Percentiles rank a stretch among this genome's conserved stretches.
These are phyloP conservation scores for Sarocladium oryzae DNA, from an alignment of 2,329 filamentous ascomycete species.

Conservation along the genomic window DNA sequence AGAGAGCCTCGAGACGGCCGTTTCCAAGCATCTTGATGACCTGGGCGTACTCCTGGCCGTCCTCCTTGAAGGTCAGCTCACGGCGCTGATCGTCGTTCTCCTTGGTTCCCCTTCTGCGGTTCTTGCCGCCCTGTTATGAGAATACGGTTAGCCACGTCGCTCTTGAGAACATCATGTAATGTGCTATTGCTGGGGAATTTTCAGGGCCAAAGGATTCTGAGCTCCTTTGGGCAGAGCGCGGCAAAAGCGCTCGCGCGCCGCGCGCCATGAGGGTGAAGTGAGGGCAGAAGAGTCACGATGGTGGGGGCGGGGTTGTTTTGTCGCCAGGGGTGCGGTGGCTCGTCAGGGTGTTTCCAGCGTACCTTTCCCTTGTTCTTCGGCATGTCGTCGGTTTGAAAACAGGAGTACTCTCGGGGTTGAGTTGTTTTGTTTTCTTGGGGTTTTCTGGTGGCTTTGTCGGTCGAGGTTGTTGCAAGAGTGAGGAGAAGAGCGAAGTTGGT, in stretches of 20 bases:
- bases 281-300: conserved; percentile 8
- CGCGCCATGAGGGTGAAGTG: neutral
- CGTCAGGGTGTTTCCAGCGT: conserved; percentile 26
- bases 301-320: conserved; percentile 13
- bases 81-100: conserved; percentile 99
- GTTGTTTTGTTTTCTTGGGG: conserved; percentile 11
- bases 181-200: too few species aligned
- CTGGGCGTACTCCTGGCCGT: conserved; percentile 65
- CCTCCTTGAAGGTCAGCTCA: conserved; percentile 97
- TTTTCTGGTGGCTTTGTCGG: conserved; percentile 1
- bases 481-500: neutral
- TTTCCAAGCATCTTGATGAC: conserved; percentile 89
- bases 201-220: too few species aligned
- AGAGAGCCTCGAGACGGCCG: conserved; percentile 84
- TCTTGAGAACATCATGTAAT: neutral
- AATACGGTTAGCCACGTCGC: conserved; percentile 15
- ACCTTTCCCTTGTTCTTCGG: conserved; percentile 99
- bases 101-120: conserved; percentile 97
- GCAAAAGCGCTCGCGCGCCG: neutral
- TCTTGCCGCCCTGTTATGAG: conserved; percentile 79
- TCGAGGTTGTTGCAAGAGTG: too few species aligned
- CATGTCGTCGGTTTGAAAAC: conserved; percentile 46
- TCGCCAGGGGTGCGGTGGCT: conserved; percentile 8
- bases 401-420: neutral
- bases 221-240: conserved; percentile 1